Percentiles rank a stretch among this genome's conserved stretches.
Conservation (phyloP, 208 protist genomes). For the Trypanosomatidae sp. region DNA sequence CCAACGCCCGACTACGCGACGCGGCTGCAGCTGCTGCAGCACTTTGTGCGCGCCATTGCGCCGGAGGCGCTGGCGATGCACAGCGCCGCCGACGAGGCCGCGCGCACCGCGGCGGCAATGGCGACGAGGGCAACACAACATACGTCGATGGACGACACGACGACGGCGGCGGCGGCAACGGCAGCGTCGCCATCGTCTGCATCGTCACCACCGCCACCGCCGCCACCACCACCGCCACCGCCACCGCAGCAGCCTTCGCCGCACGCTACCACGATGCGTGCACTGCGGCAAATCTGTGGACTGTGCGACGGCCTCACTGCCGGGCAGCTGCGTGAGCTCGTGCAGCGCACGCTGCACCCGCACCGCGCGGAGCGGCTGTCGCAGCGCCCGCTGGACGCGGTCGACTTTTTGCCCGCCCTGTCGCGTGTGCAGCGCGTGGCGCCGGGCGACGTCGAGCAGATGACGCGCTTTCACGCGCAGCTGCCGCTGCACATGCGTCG, state of each 20-base stretch:
- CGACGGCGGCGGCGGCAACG: no score
- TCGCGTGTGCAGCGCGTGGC: slow-evolving; percentile 26
- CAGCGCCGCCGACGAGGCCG: not conserved
- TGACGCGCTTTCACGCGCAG: slow-evolving; percentile 41
- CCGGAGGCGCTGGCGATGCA: not conserved
- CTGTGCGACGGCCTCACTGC: slow-evolving; percentile 67
- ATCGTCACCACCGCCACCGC: no score
- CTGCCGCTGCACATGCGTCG: slow-evolving; percentile 63
- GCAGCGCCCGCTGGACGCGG: slow-evolving; percentile 37
- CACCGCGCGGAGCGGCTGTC: slow-evolving; percentile 61
- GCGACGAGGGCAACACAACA: no score
- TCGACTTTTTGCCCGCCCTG: slow-evolving; percentile 73
- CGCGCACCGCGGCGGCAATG: slow-evolving; percentile 1
- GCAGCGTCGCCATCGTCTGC: no score
- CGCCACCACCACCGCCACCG: no score
- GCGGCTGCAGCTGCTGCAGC: slow-evolving; percentile 48
- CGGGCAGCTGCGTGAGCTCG: slow-evolving; percentile 33
- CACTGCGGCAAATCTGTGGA: slow-evolving; percentile 49
- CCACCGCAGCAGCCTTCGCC: no score
- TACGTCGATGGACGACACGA: no score
- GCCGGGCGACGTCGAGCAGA: slow-evolving; percentile 29
- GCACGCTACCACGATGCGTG: no score
- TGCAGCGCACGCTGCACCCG: slow-evolving; percentile 40
- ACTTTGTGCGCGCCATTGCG: slow-evolving; percentile 20
- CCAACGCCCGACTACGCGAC: slow-evolving; percentile 81